A percentile compares a stretch with the other conserved stretches of the same genome.
Evolutionary conservation across 192 early-diverging fungal genomes (phyloP).

Genomic region (Linnemannia schmuckeri): DNA sequence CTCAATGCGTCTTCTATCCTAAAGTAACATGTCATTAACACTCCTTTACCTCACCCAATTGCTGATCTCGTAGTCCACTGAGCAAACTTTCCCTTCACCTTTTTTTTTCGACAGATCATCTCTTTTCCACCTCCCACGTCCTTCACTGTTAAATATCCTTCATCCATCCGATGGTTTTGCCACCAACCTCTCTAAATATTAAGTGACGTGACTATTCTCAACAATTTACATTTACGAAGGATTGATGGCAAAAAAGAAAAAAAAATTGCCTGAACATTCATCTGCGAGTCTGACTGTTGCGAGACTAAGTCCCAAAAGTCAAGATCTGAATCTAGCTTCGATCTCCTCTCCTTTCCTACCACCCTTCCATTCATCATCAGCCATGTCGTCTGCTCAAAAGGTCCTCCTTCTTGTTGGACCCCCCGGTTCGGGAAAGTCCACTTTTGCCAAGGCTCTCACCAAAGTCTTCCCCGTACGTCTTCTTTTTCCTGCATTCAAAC

Average conservation of each 20-base stretch:
- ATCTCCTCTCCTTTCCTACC: not conserved
- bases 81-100: too few species aligned
- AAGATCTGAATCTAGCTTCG: not conserved
- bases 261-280: not conserved
- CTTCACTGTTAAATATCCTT: too few species aligned
- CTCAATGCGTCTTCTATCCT: not conserved
- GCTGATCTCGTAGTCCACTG: too few species aligned
- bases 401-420: constrained; percentile 81
- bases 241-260: constrained; percentile 9
- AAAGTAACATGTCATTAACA: not conserved
- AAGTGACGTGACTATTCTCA: not conserved
- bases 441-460: constrained; percentile 71
- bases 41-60: too few species aligned
- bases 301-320: too few species aligned
- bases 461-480: constrained; percentile 37
- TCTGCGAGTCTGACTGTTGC: not conserved
- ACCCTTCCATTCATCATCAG: constrained; percentile 8
- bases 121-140: too few species aligned
- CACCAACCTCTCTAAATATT: not conserved
- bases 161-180: too few species aligned
- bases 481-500: not conserved
- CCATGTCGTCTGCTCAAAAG: constrained; percentile 43
- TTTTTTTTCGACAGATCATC: too few species aligned
- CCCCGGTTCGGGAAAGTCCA: constrained; percentile 83
- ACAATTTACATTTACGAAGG: not conserved